These are phyloP conservation scores for Ceriops decandra DNA, from an alignment of 345 rosid species.

Conservation along the genomic window DNA sequence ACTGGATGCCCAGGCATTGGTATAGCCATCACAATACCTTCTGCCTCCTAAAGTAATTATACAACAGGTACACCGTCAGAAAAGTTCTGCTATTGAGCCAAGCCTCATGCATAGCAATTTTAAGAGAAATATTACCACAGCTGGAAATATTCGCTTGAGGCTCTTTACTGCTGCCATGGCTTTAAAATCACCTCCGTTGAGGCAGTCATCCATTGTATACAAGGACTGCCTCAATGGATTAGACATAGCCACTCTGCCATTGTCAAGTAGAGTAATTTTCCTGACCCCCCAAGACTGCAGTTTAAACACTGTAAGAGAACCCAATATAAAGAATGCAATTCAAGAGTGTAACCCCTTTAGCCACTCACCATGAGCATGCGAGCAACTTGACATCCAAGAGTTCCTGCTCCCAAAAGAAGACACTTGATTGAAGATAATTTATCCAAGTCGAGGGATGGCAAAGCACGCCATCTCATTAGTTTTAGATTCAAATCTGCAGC, in stretches of 20 bases:
- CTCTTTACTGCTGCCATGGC: conserved; percentile 82
- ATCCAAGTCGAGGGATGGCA: conserved; percentile 81
- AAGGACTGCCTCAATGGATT: conserved; percentile 95
- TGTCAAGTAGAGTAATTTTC: conserved; percentile 82
- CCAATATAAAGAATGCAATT: conserved; percentile 3
- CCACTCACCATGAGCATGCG: conserved; percentile 84
- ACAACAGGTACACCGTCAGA: neutral
- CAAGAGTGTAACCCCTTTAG: neutral
- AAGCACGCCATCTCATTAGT: conserved; percentile 94
- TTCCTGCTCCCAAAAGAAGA: conserved; percentile 97
- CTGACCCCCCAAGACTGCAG: conserved; percentile 91
- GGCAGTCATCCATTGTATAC: conserved; percentile 83
- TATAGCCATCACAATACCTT: conserved; percentile 76
- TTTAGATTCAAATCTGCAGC: conserved; percentile 95
- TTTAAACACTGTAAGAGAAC: conserved; percentile 19
- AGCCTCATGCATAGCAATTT: conserved; percentile 9
- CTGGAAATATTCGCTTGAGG: conserved; percentile 81
- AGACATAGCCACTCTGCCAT: conserved; percentile 92
- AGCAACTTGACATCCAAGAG: conserved; percentile 96
- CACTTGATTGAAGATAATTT: conserved; percentile 68
- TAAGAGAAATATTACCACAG: conserved; percentile 49
- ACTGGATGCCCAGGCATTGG: conserved; percentile 99
- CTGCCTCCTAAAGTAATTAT: conserved; percentile 50
- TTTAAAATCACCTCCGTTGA: conserved; percentile 78
- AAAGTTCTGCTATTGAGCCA: neutral